Evolutionary conservation across 2,329 filamentous ascomycete species (phyloP), one percentile per base, ranked within the genome.

Genomic region (Paecilomyces sp.): DNA sequence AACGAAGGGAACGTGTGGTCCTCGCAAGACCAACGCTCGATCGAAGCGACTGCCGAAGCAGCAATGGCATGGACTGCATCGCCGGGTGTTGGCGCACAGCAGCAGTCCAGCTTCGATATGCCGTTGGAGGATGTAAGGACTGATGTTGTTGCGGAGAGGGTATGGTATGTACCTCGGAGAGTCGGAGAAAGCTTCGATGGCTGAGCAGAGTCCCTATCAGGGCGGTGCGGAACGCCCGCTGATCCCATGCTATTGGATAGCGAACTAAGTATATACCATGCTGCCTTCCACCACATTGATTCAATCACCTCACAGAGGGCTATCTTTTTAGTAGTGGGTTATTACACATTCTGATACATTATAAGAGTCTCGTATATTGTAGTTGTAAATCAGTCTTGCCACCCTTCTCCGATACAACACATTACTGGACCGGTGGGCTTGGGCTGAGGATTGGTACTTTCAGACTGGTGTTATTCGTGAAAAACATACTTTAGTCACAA

Each of bases 1-100:
- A 61, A 56, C 66, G 60, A 56, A 70, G 58, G 28, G 67, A 61
- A 53, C 63, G 62, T 36, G 67, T 55, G 30, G 66, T 58, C 59
- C 67, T 65, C 58, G 67, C 62, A 33, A 72, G 33, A 22, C 62
- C 65, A 34, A 68, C 56, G 28, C 66, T 68, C 18, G 69, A 67
- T 57, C 69, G 69, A 28, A 77, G 62, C 57, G 73, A 71, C 66
- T 76, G 74, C 67, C 73, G 65, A 56, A 76, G 61, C 64, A 76
- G 67, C 63, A 72, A 69, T 69, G 71, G 73, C 68, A 76, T 68
- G 57, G 74, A 66, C 64, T 76, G 74, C 75, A 77, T 77, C 67
- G 68, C 73, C 66, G 64, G 57, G 60, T 60, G 57, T 34, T 57
- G 65, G 58, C 63, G 66, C 64, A 54, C 60, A 55, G 56, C 34